Base-by-base conservation (phyloP, 305 asterid genomes). In the Fraxinus nigra region DNA sequence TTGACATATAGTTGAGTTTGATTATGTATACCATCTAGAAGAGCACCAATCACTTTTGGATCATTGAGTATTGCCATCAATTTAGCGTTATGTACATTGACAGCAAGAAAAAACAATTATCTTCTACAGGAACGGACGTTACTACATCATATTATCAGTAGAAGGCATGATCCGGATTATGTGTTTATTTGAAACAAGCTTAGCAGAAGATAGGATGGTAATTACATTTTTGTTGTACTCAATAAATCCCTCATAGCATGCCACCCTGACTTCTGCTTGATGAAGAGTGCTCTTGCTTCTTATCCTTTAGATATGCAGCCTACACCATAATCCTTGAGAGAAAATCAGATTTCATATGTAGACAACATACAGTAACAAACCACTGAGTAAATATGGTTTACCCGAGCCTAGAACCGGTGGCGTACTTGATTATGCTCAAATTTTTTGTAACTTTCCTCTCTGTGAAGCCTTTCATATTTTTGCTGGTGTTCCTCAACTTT, bases 31-130 rank as follows among this genome's bases (percentile, higher is more conserved):
- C 99, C 98, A 89, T 95, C 99, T 91, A 92, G 98, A 43, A 95
- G 94, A 83, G 98, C 98, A 81, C 92, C 96, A 97, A 94, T 92
- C 72, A 95, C 91, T 82, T 95, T 96, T 30, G 96, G 98, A 89
- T 95, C 99, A 83, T 90, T 89, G 88, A 95, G 92, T 33, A 97
- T 97, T 34, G 93, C 92, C 98, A 94, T 92, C 88, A 95, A 82
- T 77, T 95, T 98, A 78, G 99, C 98, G 86, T 95, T 98, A 97
- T 95, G 92, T 79, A 59, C 30, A 7, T 20, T 59, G 24, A 20
- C 32, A 20, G 14, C 13, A 22, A 18, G 7, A 7, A 20, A 7
- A 14, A 59, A n/a, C 24, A 8, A 24, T 9, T 59, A 43, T 51
- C 24, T 61, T 51, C 24, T 26, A 43, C 67, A 73, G 30, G 65